phyloP scores from a whole-genome alignment of 73 alveolate genomes.

The Paramecium pentaurelia region DNA sequence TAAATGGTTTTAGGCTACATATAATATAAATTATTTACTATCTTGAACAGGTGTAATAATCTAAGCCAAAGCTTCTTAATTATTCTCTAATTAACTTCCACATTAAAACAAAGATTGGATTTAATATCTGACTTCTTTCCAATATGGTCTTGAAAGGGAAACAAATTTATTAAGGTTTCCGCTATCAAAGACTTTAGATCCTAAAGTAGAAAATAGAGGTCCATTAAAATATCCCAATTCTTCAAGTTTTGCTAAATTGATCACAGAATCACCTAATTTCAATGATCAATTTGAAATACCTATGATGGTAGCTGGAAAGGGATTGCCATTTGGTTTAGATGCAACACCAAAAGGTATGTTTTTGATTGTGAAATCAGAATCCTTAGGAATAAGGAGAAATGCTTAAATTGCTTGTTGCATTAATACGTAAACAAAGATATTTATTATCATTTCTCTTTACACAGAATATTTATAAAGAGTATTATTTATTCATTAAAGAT shows the following conservation, averaged over 20 bases:
- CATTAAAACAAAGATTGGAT: background rate
- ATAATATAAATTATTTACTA: background rate
- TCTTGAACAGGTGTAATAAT: background rate
- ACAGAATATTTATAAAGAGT: background rate
- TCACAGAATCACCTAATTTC: background rate
- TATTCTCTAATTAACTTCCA: conserved; percentile 43
- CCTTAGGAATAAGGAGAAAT: conserved; percentile 22
- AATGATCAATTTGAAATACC: background rate
- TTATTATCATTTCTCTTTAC: background rate
- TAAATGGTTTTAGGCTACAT: conserved; percentile 41
- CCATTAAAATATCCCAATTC: background rate
- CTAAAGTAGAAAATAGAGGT: background rate
- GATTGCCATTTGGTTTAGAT: background rate
- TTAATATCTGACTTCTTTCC: conserved; percentile 52
- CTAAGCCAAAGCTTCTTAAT: conserved; percentile 30
- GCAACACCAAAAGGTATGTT: conserved; percentile 55
- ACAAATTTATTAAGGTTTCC: conserved; percentile 43
- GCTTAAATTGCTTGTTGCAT: background rate
- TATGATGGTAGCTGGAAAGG: conserved; percentile 49
- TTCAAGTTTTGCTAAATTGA: background rate
- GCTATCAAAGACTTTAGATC: conserved; percentile 12
- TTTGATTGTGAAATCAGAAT: conserved; percentile 51
- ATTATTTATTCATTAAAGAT: background rate
- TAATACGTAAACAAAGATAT: conserved; percentile 3
- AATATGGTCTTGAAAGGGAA: conserved; percentile 42